Conservation (phyloP, 2,329 filamentous ascomycete genomes). For the Epichloe glyceriae region DNA sequence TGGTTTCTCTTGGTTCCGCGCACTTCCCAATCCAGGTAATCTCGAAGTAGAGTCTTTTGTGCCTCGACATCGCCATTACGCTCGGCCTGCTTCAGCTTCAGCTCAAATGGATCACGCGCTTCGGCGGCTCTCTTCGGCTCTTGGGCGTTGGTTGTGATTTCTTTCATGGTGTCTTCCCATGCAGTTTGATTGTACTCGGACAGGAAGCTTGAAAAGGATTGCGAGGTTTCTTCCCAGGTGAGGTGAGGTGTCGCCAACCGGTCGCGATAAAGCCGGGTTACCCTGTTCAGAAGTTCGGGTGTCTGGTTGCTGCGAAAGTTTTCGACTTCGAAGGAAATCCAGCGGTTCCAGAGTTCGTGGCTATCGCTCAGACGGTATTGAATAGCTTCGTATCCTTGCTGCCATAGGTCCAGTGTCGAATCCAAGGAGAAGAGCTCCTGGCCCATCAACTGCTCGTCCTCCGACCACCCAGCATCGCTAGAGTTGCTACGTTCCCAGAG, state of each 20-base stretch:
- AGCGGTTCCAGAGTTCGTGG: slow-evolving; percentile 67
- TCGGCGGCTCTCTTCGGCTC: slow-evolving; percentile 49
- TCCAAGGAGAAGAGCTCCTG: slow-evolving; percentile 60
- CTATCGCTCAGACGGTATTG: slow-evolving; percentile 66
- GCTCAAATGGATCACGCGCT: slow-evolving; percentile 54
- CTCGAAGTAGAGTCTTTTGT: slow-evolving; percentile 37
- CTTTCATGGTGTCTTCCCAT: slow-evolving; percentile 65
- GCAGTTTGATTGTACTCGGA: slow-evolving; percentile 55
- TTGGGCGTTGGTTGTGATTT: slow-evolving; percentile 49
- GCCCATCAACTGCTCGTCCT: slow-evolving; percentile 56
- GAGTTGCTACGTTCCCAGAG: slow-evolving; percentile 53
- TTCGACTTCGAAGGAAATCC: slow-evolving; percentile 58
- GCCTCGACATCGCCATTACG: slow-evolving; percentile 42
- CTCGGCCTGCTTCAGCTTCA: slow-evolving; percentile 46
- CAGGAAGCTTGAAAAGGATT: slow-evolving; percentile 61
- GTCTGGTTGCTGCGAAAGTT: slow-evolving; percentile 46
- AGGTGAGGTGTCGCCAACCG: slow-evolving; percentile 61
- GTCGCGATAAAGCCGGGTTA: slow-evolving; percentile 57
- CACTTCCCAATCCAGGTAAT: slow-evolving; percentile 82
- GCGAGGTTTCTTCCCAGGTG: slow-evolving; percentile 62
- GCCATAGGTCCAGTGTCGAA: slow-evolving; percentile 54
- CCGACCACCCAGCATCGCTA: slow-evolving; percentile 40
- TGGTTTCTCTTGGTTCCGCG: slow-evolving; percentile 40
- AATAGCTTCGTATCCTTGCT: slow-evolving; percentile 57
- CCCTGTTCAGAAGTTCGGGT: slow-evolving; percentile 44